Percentiles rank a stretch among this genome's conserved stretches.
Evolutionary conservation across 2,329 filamentous ascomycete genomes (phyloP).

Genomic region (Penicillium sp.): DNA sequence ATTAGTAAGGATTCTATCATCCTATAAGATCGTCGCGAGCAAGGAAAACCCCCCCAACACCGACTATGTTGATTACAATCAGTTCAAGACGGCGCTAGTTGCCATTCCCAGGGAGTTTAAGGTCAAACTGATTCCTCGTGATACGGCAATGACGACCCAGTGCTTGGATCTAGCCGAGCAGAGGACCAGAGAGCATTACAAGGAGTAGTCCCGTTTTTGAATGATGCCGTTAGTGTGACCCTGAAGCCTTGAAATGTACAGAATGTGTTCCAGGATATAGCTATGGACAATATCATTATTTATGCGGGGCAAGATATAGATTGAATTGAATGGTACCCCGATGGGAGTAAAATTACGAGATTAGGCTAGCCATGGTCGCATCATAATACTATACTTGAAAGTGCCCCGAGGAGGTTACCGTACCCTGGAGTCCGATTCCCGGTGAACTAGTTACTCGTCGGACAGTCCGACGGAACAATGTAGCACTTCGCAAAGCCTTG

Average conservation of each 20-base stretch:
- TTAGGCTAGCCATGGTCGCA: too few relatives aligned
- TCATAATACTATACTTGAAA: too few relatives aligned
- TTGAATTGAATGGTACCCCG: not conserved
- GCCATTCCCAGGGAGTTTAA: conserved; percentile 61
- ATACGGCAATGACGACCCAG: conserved; percentile 37
- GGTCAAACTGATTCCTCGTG: conserved; percentile 55
- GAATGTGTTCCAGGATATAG: not conserved
- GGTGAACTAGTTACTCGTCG: not conserved
- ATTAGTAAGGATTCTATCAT: conserved; percentile 53
- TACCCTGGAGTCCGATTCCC: not conserved
- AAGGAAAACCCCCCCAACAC: conserved; percentile 57
- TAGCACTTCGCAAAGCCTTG: not conserved
- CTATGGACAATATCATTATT: not conserved
- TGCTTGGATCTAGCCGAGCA: conserved; percentile 46
- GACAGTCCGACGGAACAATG: not conserved
- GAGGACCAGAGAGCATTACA: conserved; percentile 51
- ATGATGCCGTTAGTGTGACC: too few relatives aligned
- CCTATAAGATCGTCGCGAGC: conserved; percentile 53
- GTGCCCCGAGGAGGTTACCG: not conserved
- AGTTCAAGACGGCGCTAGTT: conserved; percentile 58
- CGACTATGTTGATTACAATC: conserved; percentile 62
- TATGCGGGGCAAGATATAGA: not conserved
- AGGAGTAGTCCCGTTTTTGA: conserved; percentile 29
- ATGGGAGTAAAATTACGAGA: too few relatives aligned
- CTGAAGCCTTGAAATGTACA: not conserved